phyloP scores from a whole-genome alignment of 768 basidiomycete genomes.

The Rhodotorula babjevae region DNA sequence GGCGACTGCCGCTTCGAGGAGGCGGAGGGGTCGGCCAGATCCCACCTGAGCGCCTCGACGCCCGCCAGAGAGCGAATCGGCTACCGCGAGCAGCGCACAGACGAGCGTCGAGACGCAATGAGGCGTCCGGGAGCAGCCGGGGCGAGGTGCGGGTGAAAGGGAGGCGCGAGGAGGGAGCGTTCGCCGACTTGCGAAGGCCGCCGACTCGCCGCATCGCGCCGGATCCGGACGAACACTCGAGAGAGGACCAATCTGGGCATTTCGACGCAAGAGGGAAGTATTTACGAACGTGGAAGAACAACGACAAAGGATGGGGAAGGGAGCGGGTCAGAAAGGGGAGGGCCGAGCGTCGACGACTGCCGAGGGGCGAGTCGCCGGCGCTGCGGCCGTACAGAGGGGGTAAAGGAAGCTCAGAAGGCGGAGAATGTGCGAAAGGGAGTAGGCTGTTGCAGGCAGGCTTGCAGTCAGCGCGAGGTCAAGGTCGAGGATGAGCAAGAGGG shows the following conservation, averaged over 20 bases:
- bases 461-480: too few relatives aligned
- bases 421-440: too few relatives aligned
- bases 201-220: too few relatives aligned
- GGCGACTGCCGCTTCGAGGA: not conserved
- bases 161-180: not conserved
- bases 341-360: not conserved
- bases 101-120: too few relatives aligned
- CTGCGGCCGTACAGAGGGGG: too few relatives aligned
- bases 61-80: not conserved
- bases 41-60: not conserved
- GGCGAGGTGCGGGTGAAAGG: too few relatives aligned
- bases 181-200: not conserved
- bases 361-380: too few relatives aligned
- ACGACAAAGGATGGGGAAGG: not conserved
- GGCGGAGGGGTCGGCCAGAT: not conserved
- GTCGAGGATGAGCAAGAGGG: too few relatives aligned
- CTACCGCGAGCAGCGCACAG: too few relatives aligned
- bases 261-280: not conserved
- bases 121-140: too few relatives aligned
- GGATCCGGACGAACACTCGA: not conserved
- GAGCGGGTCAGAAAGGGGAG: not conserved
- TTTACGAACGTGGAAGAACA: not conserved
- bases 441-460: too few relatives aligned
- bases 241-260: not conserved
- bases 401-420: too few relatives aligned